These are phyloP conservation scores for Melaleuca quinquenervia DNA, from an alignment of 345 rosid species.

Conservation along the genomic window DNA sequence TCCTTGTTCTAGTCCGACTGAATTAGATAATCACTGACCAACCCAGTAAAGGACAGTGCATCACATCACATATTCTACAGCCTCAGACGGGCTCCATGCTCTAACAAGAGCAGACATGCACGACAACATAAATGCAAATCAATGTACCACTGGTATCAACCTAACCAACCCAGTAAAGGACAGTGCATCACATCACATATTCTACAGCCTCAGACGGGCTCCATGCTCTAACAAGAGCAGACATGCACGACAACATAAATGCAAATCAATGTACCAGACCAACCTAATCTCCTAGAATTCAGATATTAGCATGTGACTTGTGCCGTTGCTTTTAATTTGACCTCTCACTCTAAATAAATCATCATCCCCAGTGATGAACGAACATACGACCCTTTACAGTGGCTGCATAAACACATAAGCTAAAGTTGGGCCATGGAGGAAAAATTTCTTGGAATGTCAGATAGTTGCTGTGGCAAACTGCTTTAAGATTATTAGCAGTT, in stretches of 20 bases:
- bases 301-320: rapidly evolving
- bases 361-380: background rate
- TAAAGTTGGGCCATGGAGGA: background rate
- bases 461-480: background rate
- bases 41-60: background rate
- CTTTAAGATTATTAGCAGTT: background rate
- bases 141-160: rapidly evolving
- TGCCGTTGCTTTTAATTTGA: background rate
- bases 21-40: background rate
- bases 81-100: background rate
- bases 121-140: background rate
- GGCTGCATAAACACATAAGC: background rate
- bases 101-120: background rate
- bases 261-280: too few relatives aligned
- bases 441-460: background rate
- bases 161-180: too few relatives aligned
- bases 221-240: too few relatives aligned
- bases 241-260: too few relatives aligned
- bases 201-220: too few relatives aligned
- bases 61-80: background rate
- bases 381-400: rapidly evolving
- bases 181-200: too few relatives aligned
- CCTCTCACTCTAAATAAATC: background rate
- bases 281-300: background rate
- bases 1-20: background rate